Evolutionary conservation across 768 basidiomycete genomes (phyloP).

Genomic region (Termitomyces sp.): DNA sequence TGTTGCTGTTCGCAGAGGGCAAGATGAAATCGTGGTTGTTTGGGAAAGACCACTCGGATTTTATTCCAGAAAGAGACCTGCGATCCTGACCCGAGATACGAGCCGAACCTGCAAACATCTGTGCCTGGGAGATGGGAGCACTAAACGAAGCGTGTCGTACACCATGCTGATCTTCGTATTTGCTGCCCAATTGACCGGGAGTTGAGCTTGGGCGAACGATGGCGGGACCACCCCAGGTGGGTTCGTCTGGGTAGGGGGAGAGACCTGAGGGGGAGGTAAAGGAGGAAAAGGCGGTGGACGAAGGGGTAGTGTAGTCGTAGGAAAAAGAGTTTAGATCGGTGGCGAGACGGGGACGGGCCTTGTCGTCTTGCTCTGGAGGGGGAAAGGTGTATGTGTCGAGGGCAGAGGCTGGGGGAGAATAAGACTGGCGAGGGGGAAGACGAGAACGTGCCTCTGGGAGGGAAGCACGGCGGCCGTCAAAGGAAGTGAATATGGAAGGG

Average conservation of each 20-base stretch:
- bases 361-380: slow-evolving; percentile 25
- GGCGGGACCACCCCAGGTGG: slow-evolving; percentile 47
- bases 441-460: slow-evolving; percentile 50
- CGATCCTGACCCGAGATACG: slow-evolving; percentile 72
- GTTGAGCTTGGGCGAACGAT: slow-evolving; percentile 69
- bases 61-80: slow-evolving; percentile 49
- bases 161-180: slow-evolving; percentile 55
- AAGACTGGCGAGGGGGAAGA: slow-evolving; percentile 34
- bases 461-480: slow-evolving; percentile 55
- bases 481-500: slow-evolving; percentile 67
- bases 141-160: slow-evolving; percentile 66
- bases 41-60: slow-evolving; percentile 70
- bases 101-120: slow-evolving; percentile 60
- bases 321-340: slow-evolving; percentile 36
- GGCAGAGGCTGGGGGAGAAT: slow-evolving; percentile 32
- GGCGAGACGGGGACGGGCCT: slow-evolving; percentile 31
- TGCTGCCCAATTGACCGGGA: slow-evolving; percentile 52
- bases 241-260: slow-evolving; percentile 42
- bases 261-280: slow-evolving; percentile 42
- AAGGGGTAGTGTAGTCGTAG: slow-evolving; percentile 38
- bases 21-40: slow-evolving; percentile 47
- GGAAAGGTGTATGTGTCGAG: slow-evolving; percentile 53
- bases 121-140: slow-evolving; percentile 50
- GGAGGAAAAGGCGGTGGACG: slow-evolving; percentile 41
- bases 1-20: slow-evolving; percentile 17